Base-by-base conservation (phyloP, 1,284 basidiomycete genomes). In the Lignosus rhinocerotis region DNA sequence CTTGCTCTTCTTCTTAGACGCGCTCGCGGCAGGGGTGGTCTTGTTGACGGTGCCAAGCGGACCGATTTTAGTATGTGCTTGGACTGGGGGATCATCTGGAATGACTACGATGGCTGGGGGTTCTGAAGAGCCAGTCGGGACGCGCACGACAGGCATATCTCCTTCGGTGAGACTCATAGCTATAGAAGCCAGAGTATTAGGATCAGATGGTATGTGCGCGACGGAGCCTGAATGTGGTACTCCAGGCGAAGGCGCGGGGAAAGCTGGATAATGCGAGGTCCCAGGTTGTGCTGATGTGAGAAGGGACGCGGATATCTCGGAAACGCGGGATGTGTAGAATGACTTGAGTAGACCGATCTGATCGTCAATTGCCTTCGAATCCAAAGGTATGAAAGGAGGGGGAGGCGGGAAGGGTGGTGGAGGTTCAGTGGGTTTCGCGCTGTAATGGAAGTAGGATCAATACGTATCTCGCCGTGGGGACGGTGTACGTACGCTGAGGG, bases 341-440 rank as follows among this genome's bases (percentile, higher is more conserved):
- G 82, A 73, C 61, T 85, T 90, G 65, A 98, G 82, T 31, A 98
- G 75, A 0, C 93, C 95, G 65, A 97, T 93, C 67, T 96, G 92
- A 16, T 85, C 76, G 17, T 90, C 84, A 66, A 92, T 78, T 48
- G 83, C 85, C 44, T 76, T 76, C 1, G 83, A 76, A 2, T 82
- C 83, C 65, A 98, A 79, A 1, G 85, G 85, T 3, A 93, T 72
- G 66, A 95, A 91, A 0, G 90, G 81, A 0, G 91, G 88, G 0
- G 96, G 96, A 0, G 88, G 89, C 0, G 92, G 88, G 70, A 89
- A 97, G 5, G 95, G 95, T 2, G 88, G 87, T 1, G 90, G 87
- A 12, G 90, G 94, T 67, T 93, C 90, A n/a, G 76, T 82, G 1
- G 83, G 80, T 65, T 87, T 86, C 53, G 76, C 76, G 56, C 87